Base-by-base conservation (phyloP, 345 rosid genomes). In the Arabidopsis suecica region DNA sequence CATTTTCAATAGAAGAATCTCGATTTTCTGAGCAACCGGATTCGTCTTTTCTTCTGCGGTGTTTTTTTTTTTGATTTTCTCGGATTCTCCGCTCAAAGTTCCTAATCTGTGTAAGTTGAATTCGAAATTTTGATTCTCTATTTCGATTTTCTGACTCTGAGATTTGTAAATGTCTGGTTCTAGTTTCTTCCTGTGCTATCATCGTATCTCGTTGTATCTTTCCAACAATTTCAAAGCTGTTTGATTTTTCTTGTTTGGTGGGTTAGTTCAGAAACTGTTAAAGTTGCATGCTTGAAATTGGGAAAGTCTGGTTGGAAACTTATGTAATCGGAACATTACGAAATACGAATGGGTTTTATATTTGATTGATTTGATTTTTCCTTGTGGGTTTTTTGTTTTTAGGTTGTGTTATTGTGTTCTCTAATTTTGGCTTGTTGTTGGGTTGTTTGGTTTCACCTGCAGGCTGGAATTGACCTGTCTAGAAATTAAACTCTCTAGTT, bases 51-150 rank as follows among this genome's bases (percentile, higher is more conserved):
- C 47, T 68, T 44, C 48, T 14, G 37, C 68, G 23, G 69, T 51
- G 56, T 68, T 54, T 60, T 40, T 3, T 60, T 57, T 64, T 22
- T 72, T 77, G n/a, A 1, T 67, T 62, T 61, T 13, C 75, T 78
- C 64, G 77, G 73, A 65, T 49, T 65, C 65, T 71, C 69, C 73
- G 58, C 73, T 16, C 22, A 23, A 12, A 69, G 18, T 48, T 57
- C 61, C 44, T 59, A 65, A 65, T 65, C 73, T 59, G 81, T 59
- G 81, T 78, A 78, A 78, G 81, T 78, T 48, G 7, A 61, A 68
- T 68, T 69, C 25, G 23, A 11, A 69, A 5, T 34, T 22, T 45
- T 61, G 23, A 23, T 23, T 23, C 2, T 68, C 5, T 62, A 13
- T 49, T 68, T 61, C 48, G 57, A 61, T 67, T 37, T 16, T 28